These are phyloP conservation scores for Pleurotus djamor DNA, from an alignment of 768 basidiomycete genomes.

Conservation along the genomic window DNA sequence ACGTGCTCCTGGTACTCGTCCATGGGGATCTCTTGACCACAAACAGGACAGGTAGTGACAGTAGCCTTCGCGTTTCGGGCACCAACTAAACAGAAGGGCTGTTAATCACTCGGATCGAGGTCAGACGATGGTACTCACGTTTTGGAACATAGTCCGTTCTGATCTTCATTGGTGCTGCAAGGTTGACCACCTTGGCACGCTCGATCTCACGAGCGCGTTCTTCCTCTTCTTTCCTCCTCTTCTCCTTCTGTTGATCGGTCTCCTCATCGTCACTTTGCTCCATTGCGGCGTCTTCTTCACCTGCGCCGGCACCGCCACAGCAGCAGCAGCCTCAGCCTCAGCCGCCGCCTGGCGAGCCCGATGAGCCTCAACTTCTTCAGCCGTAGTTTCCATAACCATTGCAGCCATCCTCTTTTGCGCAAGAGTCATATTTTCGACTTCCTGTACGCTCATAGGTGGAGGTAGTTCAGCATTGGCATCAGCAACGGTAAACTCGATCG, in stretches of 20 bases:
- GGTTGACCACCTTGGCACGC: conserved; percentile 69
- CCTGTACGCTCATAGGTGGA: conserved; percentile 93
- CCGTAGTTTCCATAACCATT: conserved; percentile 96
- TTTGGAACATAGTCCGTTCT: conserved; percentile 96
- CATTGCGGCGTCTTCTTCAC: conserved; percentile 69
- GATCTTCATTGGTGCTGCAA: conserved; percentile 87
- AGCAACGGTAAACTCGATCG: conserved; percentile 93
- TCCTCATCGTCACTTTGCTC: conserved; percentile 86
- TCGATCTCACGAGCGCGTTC: conserved; percentile 62
- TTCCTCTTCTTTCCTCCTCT: conserved; percentile 71
- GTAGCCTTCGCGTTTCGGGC: conserved; percentile 62
- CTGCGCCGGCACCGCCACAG: conserved; percentile 60
- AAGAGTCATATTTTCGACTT: conserved; percentile 94
- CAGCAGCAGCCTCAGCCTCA: conserved; percentile 80
- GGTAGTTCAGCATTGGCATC: conserved; percentile 92
- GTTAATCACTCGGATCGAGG: no score
- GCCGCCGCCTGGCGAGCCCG: conserved; percentile 81
- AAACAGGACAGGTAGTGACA: conserved; percentile 88
- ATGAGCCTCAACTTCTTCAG: conserved; percentile 81
- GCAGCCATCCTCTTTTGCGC: conserved; percentile 98
- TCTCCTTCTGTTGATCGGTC: conserved; percentile 53
- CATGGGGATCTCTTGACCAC: conserved; percentile 94
- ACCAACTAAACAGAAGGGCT: conserved; percentile 45
- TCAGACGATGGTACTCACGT: conserved; percentile 44
- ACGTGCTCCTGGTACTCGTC: conserved; percentile 97